A percentile compares a stretch with the other conserved stretches of the same genome.
Conservation (phyloP, 2,329 filamentous ascomycete species). For the Lomentospora prolificans region DNA sequence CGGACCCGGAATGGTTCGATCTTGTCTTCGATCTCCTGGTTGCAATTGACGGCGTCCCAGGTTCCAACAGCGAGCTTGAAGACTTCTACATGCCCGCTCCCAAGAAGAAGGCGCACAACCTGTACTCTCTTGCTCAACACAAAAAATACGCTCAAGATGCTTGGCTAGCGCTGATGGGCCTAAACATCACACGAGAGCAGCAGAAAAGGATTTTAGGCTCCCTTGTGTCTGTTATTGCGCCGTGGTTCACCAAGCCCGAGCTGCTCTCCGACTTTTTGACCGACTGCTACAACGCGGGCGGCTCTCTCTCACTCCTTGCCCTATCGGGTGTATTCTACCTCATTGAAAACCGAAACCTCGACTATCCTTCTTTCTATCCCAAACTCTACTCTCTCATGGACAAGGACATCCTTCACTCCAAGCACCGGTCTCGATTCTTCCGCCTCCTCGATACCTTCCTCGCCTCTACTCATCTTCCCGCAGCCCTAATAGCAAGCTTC, state of each 20-base stretch:
- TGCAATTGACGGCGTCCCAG: conserved; percentile 61
- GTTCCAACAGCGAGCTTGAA: conserved; percentile 54
- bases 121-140: conserved; percentile 58
- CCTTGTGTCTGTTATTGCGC: conserved; percentile 69
- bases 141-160: conserved; percentile 76
- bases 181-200: conserved; percentile 59
- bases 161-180: conserved; percentile 69
- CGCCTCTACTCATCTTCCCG: conserved; percentile 82
- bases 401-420: conserved; percentile 78
- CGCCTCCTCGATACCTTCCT: conserved; percentile 86
- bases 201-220: conserved; percentile 69
- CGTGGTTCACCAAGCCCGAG: conserved; percentile 83
- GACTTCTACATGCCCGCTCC: conserved; percentile 58
- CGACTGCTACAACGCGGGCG: conserved; percentile 82
- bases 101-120: conserved; percentile 55
- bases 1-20: conserved; percentile 34
- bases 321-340: conserved; percentile 91
- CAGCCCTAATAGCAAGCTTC: conserved; percentile 84
- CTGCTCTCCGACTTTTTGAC: conserved; percentile 92
- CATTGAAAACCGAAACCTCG: conserved; percentile 85
- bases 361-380: conserved; percentile 87
- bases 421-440: conserved; percentile 88
- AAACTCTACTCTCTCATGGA: conserved; percentile 93
- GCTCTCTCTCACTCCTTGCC: conserved; percentile 77
- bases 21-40: conserved; percentile 54